Evolutionary conservation across 371 early-diverging fungal genomes (phyloP), one percentile per base, ranked within the genome.

Genomic region (Mucor racemosus): DNA sequence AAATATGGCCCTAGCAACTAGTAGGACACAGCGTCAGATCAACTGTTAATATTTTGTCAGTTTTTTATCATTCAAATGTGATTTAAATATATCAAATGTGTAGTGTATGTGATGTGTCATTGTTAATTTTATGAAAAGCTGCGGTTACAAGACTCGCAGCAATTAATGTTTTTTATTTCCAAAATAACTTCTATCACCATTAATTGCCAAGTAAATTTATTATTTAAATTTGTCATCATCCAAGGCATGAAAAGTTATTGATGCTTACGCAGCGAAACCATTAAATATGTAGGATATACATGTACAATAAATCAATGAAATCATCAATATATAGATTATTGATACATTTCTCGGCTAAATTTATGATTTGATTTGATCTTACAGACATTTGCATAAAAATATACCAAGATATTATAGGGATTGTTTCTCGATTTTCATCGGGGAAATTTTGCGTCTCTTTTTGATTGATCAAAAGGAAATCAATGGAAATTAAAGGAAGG

Each of bases 401-500:
- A 26, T 26, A 26, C 3, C 26, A 26, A 26, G 3, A 26, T 26
- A 26, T 1, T 26, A 26, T 26, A 26, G 26, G 46, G 19, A 46
- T 10, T 46, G 46, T 46, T 46, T 19, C 46, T 46, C 19, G 19
- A 46, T 46, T 46, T 19, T 46, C 46, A 46, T 46, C 19, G 46
- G 46, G 46, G 46, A 46, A 19, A 46, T 19, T 46, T 38, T 38
- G 46, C 10, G 17, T 46, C 46, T 19, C 17, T n/a, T 19, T 46
- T 46, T 46, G 46, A 19, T 46, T 19, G 19, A 46, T 46, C 21
- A 46, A 19, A 46, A 46, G 46, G 46, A 46, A 46, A 46, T 46
- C 46, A 46, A 46, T 46, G 46, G 46, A 46, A 46, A 46, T 9
- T 19, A 46, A 46, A 46, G 46, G 46, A 46, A 46, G 46, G 19